phyloP scores from a whole-genome alignment of 2,329 filamentous ascomycete genomes.

The Fusarium sp. region DNA sequence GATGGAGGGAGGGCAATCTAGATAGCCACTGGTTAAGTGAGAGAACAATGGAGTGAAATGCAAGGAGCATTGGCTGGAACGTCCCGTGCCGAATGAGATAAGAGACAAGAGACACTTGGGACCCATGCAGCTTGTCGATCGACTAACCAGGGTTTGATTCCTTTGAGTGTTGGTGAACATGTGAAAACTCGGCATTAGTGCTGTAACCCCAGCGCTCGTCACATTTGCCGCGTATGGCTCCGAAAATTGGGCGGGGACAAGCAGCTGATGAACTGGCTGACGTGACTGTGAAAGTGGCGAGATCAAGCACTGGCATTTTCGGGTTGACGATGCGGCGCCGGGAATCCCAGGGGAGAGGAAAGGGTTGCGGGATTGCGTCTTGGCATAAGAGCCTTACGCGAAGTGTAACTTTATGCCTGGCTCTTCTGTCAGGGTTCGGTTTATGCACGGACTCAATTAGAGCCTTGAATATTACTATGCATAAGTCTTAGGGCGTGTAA shows the following conservation, averaged over 20 bases:
- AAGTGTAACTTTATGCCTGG: fast-evolving
- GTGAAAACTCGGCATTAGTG: background rate
- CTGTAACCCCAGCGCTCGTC: background rate
- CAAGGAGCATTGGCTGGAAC: no score
- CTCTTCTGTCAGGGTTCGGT: background rate
- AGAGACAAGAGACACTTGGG: background rate
- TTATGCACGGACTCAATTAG: fast-evolving
- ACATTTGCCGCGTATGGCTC: background rate
- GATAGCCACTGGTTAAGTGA: no score
- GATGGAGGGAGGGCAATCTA: constrained; percentile 38
- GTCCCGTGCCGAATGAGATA: no score
- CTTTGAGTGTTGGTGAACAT: background rate
- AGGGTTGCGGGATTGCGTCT: background rate
- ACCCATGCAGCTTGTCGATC: background rate
- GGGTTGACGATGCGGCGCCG: background rate
- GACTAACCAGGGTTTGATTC: background rate
- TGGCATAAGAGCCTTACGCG: background rate
- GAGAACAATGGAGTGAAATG: background rate
- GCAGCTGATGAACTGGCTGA: background rate
- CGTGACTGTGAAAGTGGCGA: background rate
- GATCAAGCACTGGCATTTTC: background rate
- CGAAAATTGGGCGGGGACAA: background rate
- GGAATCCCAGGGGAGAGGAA: background rate
- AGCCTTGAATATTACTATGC: fast-evolving
- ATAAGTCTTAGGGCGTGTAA: fast-evolving